phyloP scores from a whole-genome alignment of 306 rosid genomes.

The Vigna nakashimae region DNA sequence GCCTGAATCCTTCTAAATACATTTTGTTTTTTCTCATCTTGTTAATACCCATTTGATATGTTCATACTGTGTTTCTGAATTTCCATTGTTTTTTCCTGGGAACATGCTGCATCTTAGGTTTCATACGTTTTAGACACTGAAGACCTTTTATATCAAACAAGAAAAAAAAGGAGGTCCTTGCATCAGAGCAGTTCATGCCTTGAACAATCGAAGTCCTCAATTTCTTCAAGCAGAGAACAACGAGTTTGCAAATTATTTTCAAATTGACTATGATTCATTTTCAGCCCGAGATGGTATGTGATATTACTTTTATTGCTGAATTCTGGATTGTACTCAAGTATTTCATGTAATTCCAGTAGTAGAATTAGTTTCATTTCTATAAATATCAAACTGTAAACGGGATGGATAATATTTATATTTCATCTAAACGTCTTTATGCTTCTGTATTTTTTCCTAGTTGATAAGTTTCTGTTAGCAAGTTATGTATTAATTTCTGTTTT shows the following conservation, averaged over 20 bases:
- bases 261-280: constrained; percentile 54
- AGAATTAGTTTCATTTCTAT: background rate
- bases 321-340: constrained; percentile 18
- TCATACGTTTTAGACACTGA: constrained; percentile 98
- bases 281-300: constrained; percentile 73
- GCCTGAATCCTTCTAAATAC: background rate
- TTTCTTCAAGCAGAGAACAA: constrained; percentile 64
- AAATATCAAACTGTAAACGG: background rate
- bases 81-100: constrained; percentile 37
- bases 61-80: constrained; percentile 42
- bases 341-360: background rate
- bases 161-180: constrained; percentile 62
- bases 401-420: background rate
- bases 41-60: constrained; percentile 23
- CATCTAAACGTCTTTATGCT: background rate
- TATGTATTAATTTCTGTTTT: constrained; percentile 22
- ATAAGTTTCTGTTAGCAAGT: background rate
- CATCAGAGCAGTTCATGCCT: constrained; percentile 54
- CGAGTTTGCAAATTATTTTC: constrained; percentile 74
- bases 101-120: constrained; percentile 65
- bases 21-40: constrained; percentile 17
- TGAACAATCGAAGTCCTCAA: constrained; percentile 59
- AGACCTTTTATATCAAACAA: constrained; percentile 75
- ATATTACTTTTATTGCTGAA: constrained; percentile 22
- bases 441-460: background rate